A percentile compares a stretch with the other conserved stretches of the same genome.
These are phyloP conservation scores for Stephania cephalantha DNA, from an alignment of 164 flowering plant species.

Conservation along the genomic window DNA sequence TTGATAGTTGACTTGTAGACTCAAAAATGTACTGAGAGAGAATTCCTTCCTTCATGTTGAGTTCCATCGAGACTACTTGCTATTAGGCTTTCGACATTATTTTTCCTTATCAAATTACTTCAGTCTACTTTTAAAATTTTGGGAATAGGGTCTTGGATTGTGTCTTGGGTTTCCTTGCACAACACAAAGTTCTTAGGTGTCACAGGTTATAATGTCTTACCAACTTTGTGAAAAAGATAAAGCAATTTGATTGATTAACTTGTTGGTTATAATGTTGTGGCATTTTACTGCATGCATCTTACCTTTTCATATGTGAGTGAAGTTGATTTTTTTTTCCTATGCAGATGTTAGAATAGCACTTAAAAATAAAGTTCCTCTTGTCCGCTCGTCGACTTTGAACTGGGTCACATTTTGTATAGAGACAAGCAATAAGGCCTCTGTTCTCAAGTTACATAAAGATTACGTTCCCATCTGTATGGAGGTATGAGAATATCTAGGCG, in stretches of 20 bases:
- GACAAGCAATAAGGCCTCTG: conserved; percentile 73
- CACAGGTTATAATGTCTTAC: neutral
- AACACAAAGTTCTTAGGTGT: neutral
- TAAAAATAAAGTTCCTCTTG: conserved; percentile 97
- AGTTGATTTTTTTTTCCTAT: conserved; percentile 6
- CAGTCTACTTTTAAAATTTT: too few species aligned
- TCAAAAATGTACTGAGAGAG: too few species aligned
- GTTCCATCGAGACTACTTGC: too few species aligned
- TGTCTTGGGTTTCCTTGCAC: too few species aligned
- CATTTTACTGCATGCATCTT: neutral
- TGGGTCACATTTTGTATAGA: conserved; percentile 96
- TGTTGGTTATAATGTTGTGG: neutral
- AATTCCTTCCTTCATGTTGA: too few species aligned
- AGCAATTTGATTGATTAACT: neutral
- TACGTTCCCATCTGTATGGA: conserved; percentile 97
- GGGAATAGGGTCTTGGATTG: too few species aligned
- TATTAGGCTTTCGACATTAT: too few species aligned
- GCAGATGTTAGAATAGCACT: conserved; percentile 83
- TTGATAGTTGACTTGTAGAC: too few species aligned
- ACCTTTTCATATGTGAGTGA: too few species aligned
- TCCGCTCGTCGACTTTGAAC: conserved; percentile 84
- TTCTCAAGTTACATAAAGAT: conserved; percentile 92
- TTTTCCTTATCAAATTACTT: too few species aligned
- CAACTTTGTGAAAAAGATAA: neutral
- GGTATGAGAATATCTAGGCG: conserved; percentile 43